These are phyloP conservation scores for Coriolopsis trogii DNA, from an alignment of 1,284 basidiomycete genomes.

Conservation along the genomic window DNA sequence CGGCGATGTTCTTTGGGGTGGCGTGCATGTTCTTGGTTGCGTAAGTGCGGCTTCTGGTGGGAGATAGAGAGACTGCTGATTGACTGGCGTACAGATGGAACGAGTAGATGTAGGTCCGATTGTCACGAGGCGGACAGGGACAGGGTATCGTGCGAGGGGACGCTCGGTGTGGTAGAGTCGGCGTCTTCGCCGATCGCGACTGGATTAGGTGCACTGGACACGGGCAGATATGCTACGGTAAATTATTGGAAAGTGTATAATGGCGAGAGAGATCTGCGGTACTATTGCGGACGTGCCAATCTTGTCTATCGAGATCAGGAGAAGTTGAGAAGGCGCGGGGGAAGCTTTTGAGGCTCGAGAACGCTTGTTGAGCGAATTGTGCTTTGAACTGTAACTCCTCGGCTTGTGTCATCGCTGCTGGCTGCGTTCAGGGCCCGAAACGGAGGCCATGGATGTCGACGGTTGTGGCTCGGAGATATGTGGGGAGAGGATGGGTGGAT, in stretches of 20 bases:
- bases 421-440: too few relatives aligned
- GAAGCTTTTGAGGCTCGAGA: neutral
- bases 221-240: too few relatives aligned
- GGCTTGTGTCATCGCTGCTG: too few relatives aligned
- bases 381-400: slow-evolving; percentile 11
- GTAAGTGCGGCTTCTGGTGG: slow-evolving; percentile 52
- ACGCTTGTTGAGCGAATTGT: neutral
- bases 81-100: slow-evolving; percentile 66
- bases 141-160: slow-evolving; percentile 11
- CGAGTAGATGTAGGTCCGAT: slow-evolving; percentile 55
- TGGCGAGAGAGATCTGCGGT: neutral
- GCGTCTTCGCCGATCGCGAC: neutral
- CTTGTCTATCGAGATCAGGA: slow-evolving; percentile 1
- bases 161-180: slow-evolving; percentile 6
- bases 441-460: neutral
- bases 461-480: slow-evolving; percentile 2
- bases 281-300: neutral
- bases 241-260: neutral
- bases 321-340: slow-evolving; percentile 1
- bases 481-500: neutral
- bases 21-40: slow-evolving; percentile 87
- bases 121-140: slow-evolving; percentile 11
- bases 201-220: slow-evolving; percentile 3
- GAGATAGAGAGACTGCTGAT: slow-evolving; percentile 8
- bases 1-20: slow-evolving; percentile 87